These are phyloP conservation scores for Populus hybrid DNA, from an alignment of 441 rosid genomes.

Conservation along the genomic window DNA sequence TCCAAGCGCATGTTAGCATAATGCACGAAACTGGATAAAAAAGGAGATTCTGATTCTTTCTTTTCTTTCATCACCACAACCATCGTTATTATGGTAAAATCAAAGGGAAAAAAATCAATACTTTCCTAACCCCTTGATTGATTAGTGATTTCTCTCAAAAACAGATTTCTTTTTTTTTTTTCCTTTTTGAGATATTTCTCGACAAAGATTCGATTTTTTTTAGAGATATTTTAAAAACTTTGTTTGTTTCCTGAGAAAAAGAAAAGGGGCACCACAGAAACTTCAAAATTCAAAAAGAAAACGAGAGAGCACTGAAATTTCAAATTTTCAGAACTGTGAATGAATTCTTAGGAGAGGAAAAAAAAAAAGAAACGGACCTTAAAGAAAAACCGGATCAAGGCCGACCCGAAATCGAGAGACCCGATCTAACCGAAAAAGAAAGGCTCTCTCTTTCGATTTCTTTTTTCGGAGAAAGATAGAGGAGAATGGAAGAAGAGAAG, in stretches of 20 bases:
- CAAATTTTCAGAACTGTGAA: not conserved
- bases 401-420: not conserved
- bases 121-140: not conserved
- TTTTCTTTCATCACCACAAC: not conserved
- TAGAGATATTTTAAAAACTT: not conserved
- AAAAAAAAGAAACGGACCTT: not conserved
- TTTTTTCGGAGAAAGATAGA: not conserved
- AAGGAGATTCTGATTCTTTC: constrained; percentile 16
- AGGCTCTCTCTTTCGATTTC: not conserved
- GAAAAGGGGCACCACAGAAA: not conserved
- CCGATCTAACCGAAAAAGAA: constrained; percentile 14
- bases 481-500: not conserved
- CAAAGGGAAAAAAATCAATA: too few species aligned
- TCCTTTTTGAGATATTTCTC: not conserved
- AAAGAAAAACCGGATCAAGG: not conserved
- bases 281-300: not conserved
- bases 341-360: not conserved
- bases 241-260: not conserved
- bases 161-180: too few species aligned
- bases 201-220: constrained; percentile 1
- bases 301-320: not conserved
- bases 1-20: constrained; percentile 9
- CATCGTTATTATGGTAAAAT: not conserved
- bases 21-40: not conserved
- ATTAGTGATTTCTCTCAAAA: not conserved